phyloP scores from a whole-genome alignment of 805 yeast genomes.

The Metschnikowia noctiluminum region DNA sequence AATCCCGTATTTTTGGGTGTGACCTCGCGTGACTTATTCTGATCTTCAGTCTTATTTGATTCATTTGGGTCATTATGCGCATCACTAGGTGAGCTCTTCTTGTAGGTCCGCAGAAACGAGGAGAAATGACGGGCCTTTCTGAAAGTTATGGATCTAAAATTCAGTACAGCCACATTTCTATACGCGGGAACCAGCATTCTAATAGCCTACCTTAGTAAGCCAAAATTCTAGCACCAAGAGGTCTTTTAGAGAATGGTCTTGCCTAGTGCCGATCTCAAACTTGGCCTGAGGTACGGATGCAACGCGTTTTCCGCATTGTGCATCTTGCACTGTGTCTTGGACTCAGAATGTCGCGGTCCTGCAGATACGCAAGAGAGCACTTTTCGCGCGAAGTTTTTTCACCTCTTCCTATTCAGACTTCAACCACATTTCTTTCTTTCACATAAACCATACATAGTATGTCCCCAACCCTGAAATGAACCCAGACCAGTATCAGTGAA shows the following conservation, averaged over 20 bases:
- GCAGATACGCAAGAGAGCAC: neutral
- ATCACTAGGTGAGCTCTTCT: neutral
- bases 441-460: neutral
- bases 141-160: too few relatives aligned
- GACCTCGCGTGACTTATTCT: neutral
- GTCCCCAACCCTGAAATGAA: neutral
- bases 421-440: neutral
- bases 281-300: constrained; percentile 4
- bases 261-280: neutral
- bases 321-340: too few relatives aligned
- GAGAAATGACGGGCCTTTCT: neutral
- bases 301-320: neutral
- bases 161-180: too few relatives aligned
- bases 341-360: constrained; percentile 1
- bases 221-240: too few relatives aligned
- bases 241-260: neutral
- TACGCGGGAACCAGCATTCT: too few relatives aligned
- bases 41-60: neutral
- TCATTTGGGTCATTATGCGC: neutral
- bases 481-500: constrained; percentile 6
- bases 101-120: neutral
- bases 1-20: neutral
- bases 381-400: neutral
- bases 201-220: too few relatives aligned
- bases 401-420: neutral